These are phyloP conservation scores for Candida caryicola DNA, from an alignment of 805 yeast species.

Conservation along the genomic window DNA sequence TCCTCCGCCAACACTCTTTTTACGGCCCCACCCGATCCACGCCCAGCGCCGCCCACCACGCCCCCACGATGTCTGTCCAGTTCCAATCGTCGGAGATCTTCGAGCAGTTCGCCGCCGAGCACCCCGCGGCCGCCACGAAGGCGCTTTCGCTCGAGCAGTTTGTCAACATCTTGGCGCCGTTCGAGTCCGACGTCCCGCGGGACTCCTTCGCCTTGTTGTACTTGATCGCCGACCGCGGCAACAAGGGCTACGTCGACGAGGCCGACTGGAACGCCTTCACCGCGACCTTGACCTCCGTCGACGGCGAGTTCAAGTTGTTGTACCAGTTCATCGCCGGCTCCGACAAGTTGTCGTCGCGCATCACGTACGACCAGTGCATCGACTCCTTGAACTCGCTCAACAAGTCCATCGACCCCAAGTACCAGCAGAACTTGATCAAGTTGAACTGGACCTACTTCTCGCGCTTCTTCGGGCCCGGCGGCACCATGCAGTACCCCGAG, in stretches of 20 bases:
- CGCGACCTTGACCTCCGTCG: constrained; percentile 39
- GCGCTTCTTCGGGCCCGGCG: constrained; percentile 39
- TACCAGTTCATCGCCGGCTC: constrained; percentile 45
- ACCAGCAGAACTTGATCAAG: constrained; percentile 40
- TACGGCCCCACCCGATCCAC: no score
- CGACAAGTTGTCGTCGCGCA: constrained; percentile 7
- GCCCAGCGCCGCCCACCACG: no score
- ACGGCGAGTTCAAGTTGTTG: constrained; percentile 48
- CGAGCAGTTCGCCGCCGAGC: constrained; percentile 34
- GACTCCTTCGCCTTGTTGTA: constrained; percentile 56
- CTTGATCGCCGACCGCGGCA: constrained; percentile 70
- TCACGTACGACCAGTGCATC: constrained; percentile 36
- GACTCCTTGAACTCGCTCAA: constrained; percentile 34
- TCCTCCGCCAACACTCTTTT: no score
- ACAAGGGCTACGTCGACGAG: constrained; percentile 64
- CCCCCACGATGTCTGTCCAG: neutral
- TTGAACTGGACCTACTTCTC: constrained; percentile 44
- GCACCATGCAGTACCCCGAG: constrained; percentile 36
- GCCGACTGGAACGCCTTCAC: constrained; percentile 76
- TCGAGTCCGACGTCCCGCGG: constrained; percentile 38
- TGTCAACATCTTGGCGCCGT: constrained; percentile 39
- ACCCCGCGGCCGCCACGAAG: constrained; percentile 17
- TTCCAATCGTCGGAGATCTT: constrained; percentile 28
- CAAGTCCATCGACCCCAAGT: constrained; percentile 38
- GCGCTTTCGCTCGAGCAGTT: constrained; percentile 36